These are phyloP conservation scores for Aspergillus pseudonomiae DNA, from an alignment of 2,329 filamentous ascomycete genomes.

Conservation along the genomic window DNA sequence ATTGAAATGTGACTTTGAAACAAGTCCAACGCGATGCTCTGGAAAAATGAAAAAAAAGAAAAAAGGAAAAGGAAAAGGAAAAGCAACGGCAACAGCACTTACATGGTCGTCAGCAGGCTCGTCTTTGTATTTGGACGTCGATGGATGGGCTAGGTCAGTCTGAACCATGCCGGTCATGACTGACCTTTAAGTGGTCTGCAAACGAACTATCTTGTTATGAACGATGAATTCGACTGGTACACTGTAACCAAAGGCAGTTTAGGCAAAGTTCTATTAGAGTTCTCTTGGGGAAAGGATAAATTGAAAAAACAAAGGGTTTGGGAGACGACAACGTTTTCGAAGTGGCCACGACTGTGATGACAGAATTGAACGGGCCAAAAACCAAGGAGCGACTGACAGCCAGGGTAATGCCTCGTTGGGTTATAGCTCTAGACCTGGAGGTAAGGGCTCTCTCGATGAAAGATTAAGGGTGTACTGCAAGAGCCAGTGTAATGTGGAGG, in stretches of 20 bases:
- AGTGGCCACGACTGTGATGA: constrained; percentile 20
- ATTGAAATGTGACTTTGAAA: neutral
- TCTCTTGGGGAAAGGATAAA: constrained; percentile 19
- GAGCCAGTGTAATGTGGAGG: constrained; percentile 34
- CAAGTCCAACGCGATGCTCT: neutral
- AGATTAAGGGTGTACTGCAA: constrained; percentile 29
- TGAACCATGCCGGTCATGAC: constrained; percentile 49
- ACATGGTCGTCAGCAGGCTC: constrained; percentile 51
- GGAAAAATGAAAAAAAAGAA: constrained; percentile 21
- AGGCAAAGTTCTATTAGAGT: constrained; percentile 19
- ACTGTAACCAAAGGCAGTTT: constrained; percentile 10
- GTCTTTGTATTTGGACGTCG: constrained; percentile 51
- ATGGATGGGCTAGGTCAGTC: constrained; percentile 42
- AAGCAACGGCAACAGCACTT: constrained; percentile 36
- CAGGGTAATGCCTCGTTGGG: constrained; percentile 30
- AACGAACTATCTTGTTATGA: constrained; percentile 12
- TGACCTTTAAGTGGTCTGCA: constrained; percentile 30
- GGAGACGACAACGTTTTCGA: constrained; percentile 21
- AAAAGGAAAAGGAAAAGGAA: constrained; percentile 11
- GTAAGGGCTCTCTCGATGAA: constrained; percentile 18
- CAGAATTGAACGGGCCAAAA: constrained; percentile 25
- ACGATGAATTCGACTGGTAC: neutral
- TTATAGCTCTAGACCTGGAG: constrained; percentile 31
- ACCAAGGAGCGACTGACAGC: constrained; percentile 26
- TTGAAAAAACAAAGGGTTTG: constrained; percentile 17